A percentile compares a stretch with the other conserved stretches of the same genome.
These are phyloP conservation scores for Syncephalis fuscata DNA, from an alignment of 371 early-diverging fungal genomes.

Conservation along the genomic window DNA sequence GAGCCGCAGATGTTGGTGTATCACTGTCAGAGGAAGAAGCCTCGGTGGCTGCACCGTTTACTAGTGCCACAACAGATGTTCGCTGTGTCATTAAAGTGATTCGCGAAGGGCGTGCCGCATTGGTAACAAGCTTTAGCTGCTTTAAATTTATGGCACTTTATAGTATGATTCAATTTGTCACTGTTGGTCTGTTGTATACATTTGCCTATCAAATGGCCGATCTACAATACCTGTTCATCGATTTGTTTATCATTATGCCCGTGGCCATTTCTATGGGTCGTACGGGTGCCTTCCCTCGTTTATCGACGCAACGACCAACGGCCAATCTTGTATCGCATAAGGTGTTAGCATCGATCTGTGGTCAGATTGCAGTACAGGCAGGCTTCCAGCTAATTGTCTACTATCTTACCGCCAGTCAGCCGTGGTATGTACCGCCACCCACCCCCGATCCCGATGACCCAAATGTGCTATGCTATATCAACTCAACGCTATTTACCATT, in stretches of 20 bases:
- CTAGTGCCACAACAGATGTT: constrained; percentile 75
- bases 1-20: constrained; percentile 95
- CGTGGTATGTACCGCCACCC: constrained; percentile 46
- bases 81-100: constrained; percentile 84
- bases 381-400: constrained; percentile 61
- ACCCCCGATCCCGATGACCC: constrained; percentile 45
- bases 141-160: constrained; percentile 97
- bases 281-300: constrained; percentile 57
- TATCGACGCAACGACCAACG: constrained; percentile 72
- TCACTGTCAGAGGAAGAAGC: constrained; percentile 96
- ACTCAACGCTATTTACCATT: constrained; percentile 74
- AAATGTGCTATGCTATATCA: constrained; percentile 61
- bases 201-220: constrained; percentile 80
- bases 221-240: constrained; percentile 85
- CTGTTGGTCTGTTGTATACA: constrained; percentile 74
- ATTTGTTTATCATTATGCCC: constrained; percentile 77
- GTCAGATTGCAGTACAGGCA: constrained; percentile 68
- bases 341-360: constrained; percentile 78
- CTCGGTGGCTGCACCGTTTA: constrained; percentile 96
- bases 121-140: constrained; percentile 93
- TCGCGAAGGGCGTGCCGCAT: constrained; percentile 92
- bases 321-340: constrained; percentile 81
- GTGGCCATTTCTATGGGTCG: constrained; percentile 79
- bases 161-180: constrained; percentile 73
- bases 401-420: constrained; percentile 43